Evolutionary conservation across 2,329 filamentous ascomycete genomes (phyloP).

Genomic region (Aspergillus spinulosporus): DNA sequence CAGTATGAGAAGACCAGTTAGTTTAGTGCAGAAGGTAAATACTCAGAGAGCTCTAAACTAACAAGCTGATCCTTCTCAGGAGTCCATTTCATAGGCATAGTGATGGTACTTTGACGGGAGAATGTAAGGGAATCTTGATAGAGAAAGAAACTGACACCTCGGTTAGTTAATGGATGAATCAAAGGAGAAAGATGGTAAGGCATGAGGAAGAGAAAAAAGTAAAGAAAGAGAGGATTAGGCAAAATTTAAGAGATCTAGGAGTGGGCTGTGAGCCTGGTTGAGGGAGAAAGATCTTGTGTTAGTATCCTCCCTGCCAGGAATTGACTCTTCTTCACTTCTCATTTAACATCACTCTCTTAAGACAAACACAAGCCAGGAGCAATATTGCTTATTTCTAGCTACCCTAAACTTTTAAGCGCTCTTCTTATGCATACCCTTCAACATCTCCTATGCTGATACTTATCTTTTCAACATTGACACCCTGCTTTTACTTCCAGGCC

Average conservation of each 20-base stretch:
- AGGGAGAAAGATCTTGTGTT: background rate
- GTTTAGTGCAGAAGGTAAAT: background rate
- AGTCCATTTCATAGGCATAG: constrained; percentile 42
- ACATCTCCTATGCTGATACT: no score
- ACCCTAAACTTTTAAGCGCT: no score
- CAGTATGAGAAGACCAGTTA: background rate
- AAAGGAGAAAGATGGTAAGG: background rate
- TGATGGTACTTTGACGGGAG: background rate
- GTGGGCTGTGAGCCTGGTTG: background rate
- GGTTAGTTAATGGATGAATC: no score
- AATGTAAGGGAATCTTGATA: background rate
- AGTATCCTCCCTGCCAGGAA: background rate
- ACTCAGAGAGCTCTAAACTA: constrained; percentile 8
- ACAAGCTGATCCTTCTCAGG: constrained; percentile 40
- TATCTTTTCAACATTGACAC: no score
- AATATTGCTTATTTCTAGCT: no score
- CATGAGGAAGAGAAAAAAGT: background rate
- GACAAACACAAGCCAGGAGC: no score
- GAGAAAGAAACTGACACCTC: background rate
- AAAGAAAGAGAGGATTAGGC: background rate
- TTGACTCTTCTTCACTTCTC: background rate
- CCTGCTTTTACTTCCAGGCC: no score
- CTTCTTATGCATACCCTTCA: no score
- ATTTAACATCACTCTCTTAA: background rate
- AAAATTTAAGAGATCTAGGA: background rate